These are phyloP conservation scores for Gaeumannomyces sp. DNA, from an alignment of 2,329 filamentous ascomycete species.

Conservation along the genomic window DNA sequence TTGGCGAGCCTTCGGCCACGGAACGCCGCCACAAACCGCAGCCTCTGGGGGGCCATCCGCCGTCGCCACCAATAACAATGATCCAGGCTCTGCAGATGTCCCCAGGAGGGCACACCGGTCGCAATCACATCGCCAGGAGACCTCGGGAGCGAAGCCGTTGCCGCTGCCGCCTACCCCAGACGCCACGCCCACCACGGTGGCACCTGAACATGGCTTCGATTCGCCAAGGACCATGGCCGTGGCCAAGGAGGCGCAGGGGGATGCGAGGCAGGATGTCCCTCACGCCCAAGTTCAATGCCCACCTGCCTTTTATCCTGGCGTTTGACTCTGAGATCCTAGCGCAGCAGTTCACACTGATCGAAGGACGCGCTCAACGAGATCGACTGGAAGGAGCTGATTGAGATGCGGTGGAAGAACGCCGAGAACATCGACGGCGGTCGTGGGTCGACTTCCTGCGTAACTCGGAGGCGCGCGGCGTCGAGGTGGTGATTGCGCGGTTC, in stretches of 20 bases:
- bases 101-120: conserved; percentile 30
- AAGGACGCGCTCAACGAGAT: conserved; percentile 82
- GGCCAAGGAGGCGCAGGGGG: conserved; percentile 17
- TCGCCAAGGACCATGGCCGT: conserved; percentile 20
- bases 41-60: conserved; percentile 20
- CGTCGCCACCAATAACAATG: conserved; percentile 42
- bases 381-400: conserved; percentile 81
- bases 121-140: conserved; percentile 33
- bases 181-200: conserved; percentile 37
- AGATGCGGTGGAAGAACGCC: conserved; percentile 73
- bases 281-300: conserved; percentile 40
- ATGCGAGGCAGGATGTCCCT: conserved; percentile 21
- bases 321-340: conserved; percentile 75
- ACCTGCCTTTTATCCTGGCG: conserved; percentile 74
- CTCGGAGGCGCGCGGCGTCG: conserved; percentile 66
- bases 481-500: conserved; percentile 79
- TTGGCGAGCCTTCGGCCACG: conserved; percentile 20
- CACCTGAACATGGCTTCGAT: conserved; percentile 34
- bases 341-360: conserved; percentile 78
- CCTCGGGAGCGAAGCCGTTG: conserved; percentile 38
- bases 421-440: conserved; percentile 58
- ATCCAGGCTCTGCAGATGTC: conserved; percentile 40
- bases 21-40: conserved; percentile 18
- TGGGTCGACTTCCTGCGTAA: conserved; percentile 78
- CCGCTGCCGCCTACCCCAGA: conserved; percentile 45